A percentile compares a stretch with the other conserved stretches of the same genome.
Conservation (phyloP, 2,329 filamentous ascomycete species). For the Apiospora koreana region DNA sequence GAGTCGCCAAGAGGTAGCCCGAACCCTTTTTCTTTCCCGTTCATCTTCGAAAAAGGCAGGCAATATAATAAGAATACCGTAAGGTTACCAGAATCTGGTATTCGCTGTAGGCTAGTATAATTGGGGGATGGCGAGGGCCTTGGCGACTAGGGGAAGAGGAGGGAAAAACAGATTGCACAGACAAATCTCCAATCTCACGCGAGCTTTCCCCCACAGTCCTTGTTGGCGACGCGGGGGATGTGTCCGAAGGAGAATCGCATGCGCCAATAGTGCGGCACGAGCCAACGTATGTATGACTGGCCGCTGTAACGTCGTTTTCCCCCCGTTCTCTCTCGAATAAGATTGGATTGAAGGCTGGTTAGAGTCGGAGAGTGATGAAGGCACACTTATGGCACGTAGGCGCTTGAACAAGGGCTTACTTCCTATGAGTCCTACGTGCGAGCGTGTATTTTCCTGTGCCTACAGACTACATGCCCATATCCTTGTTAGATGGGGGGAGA, state of each 20-base stretch:
- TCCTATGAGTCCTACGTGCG: neutral
- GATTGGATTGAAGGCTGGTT: neutral
- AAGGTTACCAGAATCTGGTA: neutral
- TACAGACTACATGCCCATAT: too few relatives aligned
- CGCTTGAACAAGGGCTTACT: neutral
- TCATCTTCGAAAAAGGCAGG: neutral
- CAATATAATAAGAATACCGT: neutral
- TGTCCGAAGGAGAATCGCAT: neutral
- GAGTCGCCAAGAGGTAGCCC: neutral
- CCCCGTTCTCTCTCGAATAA: neutral
- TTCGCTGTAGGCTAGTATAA: neutral
- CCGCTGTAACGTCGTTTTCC: conserved; percentile 4
- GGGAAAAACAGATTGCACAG: neutral
- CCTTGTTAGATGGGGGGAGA: too few relatives aligned
- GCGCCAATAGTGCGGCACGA: neutral
- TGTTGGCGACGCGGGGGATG: neutral
- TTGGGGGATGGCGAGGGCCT: neutral
- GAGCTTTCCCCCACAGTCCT: neutral
- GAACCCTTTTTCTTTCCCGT: neutral
- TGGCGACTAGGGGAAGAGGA: neutral
- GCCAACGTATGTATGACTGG: neutral
- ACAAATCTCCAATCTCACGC: neutral
- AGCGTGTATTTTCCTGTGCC: too few relatives aligned
- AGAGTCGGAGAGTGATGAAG: neutral
- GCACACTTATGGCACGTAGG: neutral